Evolutionary conservation across 768 basidiomycete genomes (phyloP), one percentile per base, ranked within the genome.

Genomic region (Pulveroboletus frians): DNA sequence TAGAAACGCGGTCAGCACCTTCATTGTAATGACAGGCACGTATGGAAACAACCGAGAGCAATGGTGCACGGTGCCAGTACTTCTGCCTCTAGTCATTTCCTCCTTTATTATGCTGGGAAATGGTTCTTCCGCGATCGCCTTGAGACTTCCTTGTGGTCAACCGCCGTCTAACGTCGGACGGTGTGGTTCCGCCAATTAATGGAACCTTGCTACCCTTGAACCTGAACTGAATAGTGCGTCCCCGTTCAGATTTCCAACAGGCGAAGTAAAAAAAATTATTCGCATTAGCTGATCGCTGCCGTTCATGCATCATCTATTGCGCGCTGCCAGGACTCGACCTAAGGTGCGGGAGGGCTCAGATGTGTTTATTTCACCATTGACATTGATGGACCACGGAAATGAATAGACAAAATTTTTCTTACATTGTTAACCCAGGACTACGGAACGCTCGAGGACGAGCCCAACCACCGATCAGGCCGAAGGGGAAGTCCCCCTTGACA

Each of bases 341-440:
- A 42, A 54, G 39, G 51, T 42, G 41, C 52, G 20, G 23, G 43
- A 51, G 39, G 51, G 60, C 46, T 53, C 51, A 46, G 63, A 47
- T 43, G 15, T 51, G 36, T 43, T 56, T 63, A 54, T 63, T 65
- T 62, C 57, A 53, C 45, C 39, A 35, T 37, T 26, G 51, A 62
- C 45, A 32, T 43, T 53, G 53, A 59, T 59, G 53, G 48, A 43
- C 43, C 46, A 39, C 62, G 62, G 62, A 63, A 65, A 63, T 63
- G 63, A 63, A 65, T 14, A 46, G 60, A 60, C 50, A 54, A 64
- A 31, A 57, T 62, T 63, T 63, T 63, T 51, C 41, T 29, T 43
- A 31, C 42, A 39, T 54, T 47, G 46, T 56, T 35, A 20, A 43
- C 51, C 53, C 46, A 45, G 59, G 53, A 36, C 52, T 56, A 49